Percentiles rank a stretch among this genome's conserved stretches.
These are phyloP conservation scores for Blastocystis sp. DNA, from an alignment of 352 stramenopile genomes.

Conservation along the genomic window DNA sequence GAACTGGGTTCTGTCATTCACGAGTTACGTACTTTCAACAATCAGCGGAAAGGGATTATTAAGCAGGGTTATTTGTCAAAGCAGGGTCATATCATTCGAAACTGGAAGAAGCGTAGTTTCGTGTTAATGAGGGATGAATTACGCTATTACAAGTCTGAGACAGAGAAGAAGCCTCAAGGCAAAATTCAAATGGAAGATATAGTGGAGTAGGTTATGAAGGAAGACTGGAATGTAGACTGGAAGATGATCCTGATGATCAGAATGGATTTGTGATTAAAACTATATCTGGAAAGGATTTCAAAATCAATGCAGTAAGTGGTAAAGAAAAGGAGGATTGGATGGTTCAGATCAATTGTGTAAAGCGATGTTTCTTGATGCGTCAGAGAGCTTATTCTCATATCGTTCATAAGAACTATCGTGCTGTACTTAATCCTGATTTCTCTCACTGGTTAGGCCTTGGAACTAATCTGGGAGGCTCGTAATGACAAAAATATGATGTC, in stretches of 20 bases:
- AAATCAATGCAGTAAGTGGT: conserved; percentile 38
- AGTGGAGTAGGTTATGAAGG: not conserved
- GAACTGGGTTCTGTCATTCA: conserved; percentile 53
- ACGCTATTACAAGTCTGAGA: conserved; percentile 68
- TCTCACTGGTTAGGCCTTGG: not conserved
- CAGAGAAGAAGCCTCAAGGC: conserved; percentile 66
- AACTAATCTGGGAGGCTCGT: conserved; percentile 47
- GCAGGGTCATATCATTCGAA: conserved; percentile 66
- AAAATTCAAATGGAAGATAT: conserved; percentile 66
- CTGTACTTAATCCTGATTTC: not conserved
- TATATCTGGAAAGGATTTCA: conserved; percentile 42
- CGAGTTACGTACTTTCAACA: conserved; percentile 66
- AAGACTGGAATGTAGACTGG: not conserved
- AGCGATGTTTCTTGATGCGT: conserved; percentile 58
- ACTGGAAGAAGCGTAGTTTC: conserved; percentile 68
- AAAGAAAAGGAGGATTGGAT: conserved; percentile 67
- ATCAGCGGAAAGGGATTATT: conserved; percentile 50
- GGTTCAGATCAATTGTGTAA: conserved; percentile 52
- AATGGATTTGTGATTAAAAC: conserved; percentile 64
- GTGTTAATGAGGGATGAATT: conserved; percentile 63
- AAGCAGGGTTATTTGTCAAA: conserved; percentile 67
- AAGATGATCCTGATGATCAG: conserved; percentile 51
- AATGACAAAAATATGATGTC: conserved; percentile 42
- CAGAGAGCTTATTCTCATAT: conserved; percentile 36
- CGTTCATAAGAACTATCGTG: conserved; percentile 21